Base-by-base conservation (phyloP, 1,284 basidiomycete species). In the Ceratobasidium sp. region DNA sequence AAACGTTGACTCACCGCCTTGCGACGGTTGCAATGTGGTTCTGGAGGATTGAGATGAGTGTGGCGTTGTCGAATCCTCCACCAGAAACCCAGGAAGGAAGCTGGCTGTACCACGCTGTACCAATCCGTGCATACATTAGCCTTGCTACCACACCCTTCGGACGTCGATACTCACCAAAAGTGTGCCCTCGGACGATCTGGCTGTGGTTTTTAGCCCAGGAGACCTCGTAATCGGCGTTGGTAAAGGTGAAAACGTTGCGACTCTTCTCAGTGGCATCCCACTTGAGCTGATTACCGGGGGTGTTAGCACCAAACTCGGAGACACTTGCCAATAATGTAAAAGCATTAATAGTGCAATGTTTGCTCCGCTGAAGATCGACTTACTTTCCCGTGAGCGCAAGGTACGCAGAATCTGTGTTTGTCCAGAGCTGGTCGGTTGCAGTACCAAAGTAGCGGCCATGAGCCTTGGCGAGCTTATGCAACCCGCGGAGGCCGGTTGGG, bases 241-340 rank as follows among this genome's bases (percentile, higher is more conserved):
- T 73, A 22, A 59, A 90, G 88, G 83, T 90, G 90, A 77, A 79
- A 57, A 62, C 69, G 44, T 64, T 67, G 22, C 54, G 61, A n/a
- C 62, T 70, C 17, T 61, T 61, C 49, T 78, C 77, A n/a, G 70
- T 79, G n/a, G 77, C 69, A 37, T 75, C 78, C 78, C 71, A 71
- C 25, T 70, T 69, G 32, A 57, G 57, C 49, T 51, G 54, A 67
- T 73, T 75, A 43, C 61, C 67, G 22, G 43, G 84, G 80, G 82
- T 89, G 89, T 19, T 88, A 87, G 17, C 86, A 85, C 73, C 73
- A 56, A 29, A 86, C 82, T 78, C 84, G 85, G 1, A 88, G 81
- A 78, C 86, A 82, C 19, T 89, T 81, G 40, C 43, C 54, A 32
- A 77, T 73, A 15, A 81, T 81, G 17, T 80, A 80, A n/a, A 80